Percentiles rank a stretch among this genome's conserved stretches.
phyloP scores from a whole-genome alignment of 2,329 filamentous ascomycete species.

The Cryphonectria naterciae region DNA sequence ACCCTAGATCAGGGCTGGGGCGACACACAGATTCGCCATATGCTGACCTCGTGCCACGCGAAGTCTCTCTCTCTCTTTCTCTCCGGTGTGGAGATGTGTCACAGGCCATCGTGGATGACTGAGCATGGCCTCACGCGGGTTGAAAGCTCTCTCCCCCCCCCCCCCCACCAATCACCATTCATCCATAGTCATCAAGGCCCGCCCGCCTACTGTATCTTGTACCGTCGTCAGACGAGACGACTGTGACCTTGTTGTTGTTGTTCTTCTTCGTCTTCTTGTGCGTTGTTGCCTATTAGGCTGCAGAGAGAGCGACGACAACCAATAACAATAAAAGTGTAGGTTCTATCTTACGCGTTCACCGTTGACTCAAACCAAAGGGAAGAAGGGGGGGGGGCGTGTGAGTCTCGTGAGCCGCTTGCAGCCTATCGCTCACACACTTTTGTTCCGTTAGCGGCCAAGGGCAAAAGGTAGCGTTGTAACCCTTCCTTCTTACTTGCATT shows the following conservation, averaged over 20 bases:
- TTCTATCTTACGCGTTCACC: neutral
- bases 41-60: neutral
- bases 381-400: neutral
- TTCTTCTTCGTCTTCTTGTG: neutral
- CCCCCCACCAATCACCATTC: neutral
- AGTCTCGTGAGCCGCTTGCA: neutral
- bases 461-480: neutral
- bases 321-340: neutral
- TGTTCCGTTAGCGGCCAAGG: neutral
- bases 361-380: neutral
- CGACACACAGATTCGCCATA: neutral
- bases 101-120: neutral
- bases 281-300: neutral
- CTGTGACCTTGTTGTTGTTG: neutral
- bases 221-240: neutral
- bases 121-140: neutral
- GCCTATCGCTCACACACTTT: neutral
- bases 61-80: neutral
- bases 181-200: neutral
- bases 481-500: neutral
- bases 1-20: neutral
- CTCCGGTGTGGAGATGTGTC: neutral
- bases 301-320: neutral
- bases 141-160: too few relatives aligned
- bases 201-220: neutral